A percentile compares a stretch with the other conserved stretches of the same genome.
Evolutionary conservation across 2,329 filamentous ascomycete genomes (phyloP).

Genomic region (Xylariomycetidae sp.): DNA sequence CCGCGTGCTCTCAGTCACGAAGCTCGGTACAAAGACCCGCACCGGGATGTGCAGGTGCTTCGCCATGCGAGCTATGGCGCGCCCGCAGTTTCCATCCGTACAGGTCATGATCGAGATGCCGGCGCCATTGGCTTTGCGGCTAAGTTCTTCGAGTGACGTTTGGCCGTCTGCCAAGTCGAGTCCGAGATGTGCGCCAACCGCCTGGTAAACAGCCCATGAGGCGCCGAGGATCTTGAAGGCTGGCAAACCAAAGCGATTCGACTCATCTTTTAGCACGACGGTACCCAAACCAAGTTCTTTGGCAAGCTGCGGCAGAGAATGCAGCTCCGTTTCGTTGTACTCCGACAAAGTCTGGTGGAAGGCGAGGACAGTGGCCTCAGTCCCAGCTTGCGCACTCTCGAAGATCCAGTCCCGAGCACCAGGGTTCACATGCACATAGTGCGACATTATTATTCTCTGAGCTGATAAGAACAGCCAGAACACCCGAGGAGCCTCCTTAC

Average conservation of each 20-base stretch:
- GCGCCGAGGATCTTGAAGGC: constrained; percentile 79
- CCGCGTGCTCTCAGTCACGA: constrained; percentile 48
- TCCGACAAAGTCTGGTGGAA: constrained; percentile 21
- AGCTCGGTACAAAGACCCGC: constrained; percentile 56
- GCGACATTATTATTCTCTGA: too few relatives aligned
- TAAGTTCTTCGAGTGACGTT: constrained; percentile 16
- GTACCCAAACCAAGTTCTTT: constrained; percentile 48
- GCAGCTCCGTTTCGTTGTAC: constrained; percentile 19
- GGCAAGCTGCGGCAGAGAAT: constrained; percentile 30
- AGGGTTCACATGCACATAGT: constrained; percentile 17
- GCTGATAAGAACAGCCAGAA: too few relatives aligned
- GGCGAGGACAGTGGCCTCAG: constrained; percentile 12
- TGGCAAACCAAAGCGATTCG: constrained; percentile 59
- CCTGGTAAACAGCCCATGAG: constrained; percentile 63
- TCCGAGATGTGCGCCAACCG: constrained; percentile 39
- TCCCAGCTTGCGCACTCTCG: constrained; percentile 9
- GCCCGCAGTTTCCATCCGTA: constrained; percentile 72
- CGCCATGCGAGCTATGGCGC: constrained; percentile 66
- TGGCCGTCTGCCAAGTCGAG: constrained; percentile 31
- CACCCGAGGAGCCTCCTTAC: neutral
- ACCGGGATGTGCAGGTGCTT: constrained; percentile 45
- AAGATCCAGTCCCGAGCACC: constrained; percentile 15
- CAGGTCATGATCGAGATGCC: constrained; percentile 45
- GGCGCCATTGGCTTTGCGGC: constrained; percentile 11
- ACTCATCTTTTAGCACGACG: constrained; percentile 68